phyloP scores from a whole-genome alignment of 495 filamentous ascomycete genomes.

The Neurospora tetraspora region DNA sequence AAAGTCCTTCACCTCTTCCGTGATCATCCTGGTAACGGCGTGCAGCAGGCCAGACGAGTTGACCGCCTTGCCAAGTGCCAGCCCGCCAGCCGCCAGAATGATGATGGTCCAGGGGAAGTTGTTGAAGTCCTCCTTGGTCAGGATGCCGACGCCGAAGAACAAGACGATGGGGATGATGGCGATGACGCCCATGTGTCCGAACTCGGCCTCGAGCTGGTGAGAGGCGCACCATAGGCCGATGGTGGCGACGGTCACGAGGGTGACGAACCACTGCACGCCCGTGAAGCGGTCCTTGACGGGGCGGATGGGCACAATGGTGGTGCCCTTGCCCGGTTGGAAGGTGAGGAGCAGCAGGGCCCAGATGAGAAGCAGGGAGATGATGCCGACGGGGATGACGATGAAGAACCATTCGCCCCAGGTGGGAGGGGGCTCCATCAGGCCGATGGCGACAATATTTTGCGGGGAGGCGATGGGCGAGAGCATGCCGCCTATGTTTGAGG shows the following conservation, averaged over 20 bases:
- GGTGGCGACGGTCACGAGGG: constrained; percentile 69
- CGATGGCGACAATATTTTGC: constrained; percentile 91
- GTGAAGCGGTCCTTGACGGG: constrained; percentile 80
- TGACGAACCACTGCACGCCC: constrained; percentile 89
- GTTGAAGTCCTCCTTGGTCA: constrained; percentile 99
- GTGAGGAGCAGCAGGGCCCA: constrained; percentile 79
- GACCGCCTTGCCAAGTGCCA: constrained; percentile 90
- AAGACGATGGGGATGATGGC: constrained; percentile 91
- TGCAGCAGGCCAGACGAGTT: constrained; percentile 88
- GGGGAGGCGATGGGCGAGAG: constrained; percentile 94
- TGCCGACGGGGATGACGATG: constrained; percentile 82
- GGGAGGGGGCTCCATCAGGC: constrained; percentile 85
- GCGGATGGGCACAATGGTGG: constrained; percentile 85
- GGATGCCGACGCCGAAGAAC: constrained; percentile 94
- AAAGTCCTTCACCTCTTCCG: constrained; percentile 58
- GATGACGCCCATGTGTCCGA: constrained; percentile 97
- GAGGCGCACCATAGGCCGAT: constrained; percentile 88
- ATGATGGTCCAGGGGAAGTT: constrained; percentile 99
- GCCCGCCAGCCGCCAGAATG: constrained; percentile 88
- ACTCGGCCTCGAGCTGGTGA: constrained; percentile 75
- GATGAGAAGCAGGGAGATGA: constrained; percentile 79
- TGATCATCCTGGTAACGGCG: constrained; percentile 71
- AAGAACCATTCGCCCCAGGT: constrained; percentile 97
- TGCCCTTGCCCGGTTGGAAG: constrained; percentile 74
- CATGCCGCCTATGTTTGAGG: constrained; percentile 91